phyloP scores from a whole-genome alignment of 176 grass and related monocot species.

The Lolium perenne region DNA sequence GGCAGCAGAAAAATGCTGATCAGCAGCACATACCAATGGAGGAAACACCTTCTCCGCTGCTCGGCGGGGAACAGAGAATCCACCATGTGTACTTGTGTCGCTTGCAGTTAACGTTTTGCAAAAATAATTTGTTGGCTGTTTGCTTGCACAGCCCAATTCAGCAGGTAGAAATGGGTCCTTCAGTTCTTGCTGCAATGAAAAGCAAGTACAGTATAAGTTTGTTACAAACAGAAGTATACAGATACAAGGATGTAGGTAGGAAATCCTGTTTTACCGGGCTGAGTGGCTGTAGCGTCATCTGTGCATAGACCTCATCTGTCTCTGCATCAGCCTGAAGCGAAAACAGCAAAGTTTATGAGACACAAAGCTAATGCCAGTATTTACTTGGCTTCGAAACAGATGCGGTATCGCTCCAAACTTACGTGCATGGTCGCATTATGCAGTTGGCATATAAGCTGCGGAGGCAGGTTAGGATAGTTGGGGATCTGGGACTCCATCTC shows the following conservation, averaged over 20 bases:
- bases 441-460: conserved; percentile 93
- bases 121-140: conserved; percentile 96
- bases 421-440: conserved; percentile 99
- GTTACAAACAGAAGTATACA: conserved; percentile 13
- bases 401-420: conserved; percentile 45
- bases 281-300: conserved; percentile 94
- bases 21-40: conserved; percentile 66
- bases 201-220: conserved; percentile 13
- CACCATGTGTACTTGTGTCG: conserved; percentile 99
- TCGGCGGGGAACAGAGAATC: conserved; percentile 96
- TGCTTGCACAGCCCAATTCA: conserved; percentile 76
- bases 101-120: conserved; percentile 99
- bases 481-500: conserved; percentile 93
- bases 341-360: conserved; percentile 31
- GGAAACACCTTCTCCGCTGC: conserved; percentile 99
- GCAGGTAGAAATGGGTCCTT: conserved; percentile 88
- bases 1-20: neutral
- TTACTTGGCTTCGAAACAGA: conserved; percentile 19
- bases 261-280: conserved; percentile 63
- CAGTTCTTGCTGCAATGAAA: conserved; percentile 73
- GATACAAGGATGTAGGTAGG: conserved; percentile 28
- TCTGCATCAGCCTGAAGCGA: conserved; percentile 86
- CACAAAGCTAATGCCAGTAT: conserved; percentile 8
- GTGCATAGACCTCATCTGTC: conserved; percentile 92
- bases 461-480: conserved; percentile 83